phyloP scores from a whole-genome alignment of 2,329 filamentous ascomycete genomes.

The Aspergillus puulaauensis region DNA sequence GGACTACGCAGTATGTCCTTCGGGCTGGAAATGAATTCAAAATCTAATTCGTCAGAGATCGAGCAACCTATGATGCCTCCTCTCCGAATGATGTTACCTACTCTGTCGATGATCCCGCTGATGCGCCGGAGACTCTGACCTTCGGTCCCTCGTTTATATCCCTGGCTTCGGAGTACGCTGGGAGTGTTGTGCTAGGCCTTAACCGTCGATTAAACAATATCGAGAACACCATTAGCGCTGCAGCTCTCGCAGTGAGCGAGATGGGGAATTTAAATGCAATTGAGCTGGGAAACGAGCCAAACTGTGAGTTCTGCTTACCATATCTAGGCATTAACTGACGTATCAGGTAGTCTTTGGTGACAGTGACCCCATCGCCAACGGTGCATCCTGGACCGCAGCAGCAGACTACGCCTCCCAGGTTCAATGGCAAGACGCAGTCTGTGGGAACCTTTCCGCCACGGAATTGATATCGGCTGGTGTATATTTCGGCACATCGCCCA shows the following conservation, averaged over 20 bases:
- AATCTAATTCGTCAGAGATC: slow-evolving; percentile 39
- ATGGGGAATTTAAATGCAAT: slow-evolving; percentile 55
- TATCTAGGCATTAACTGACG: background rate
- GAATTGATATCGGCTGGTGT: slow-evolving; percentile 36
- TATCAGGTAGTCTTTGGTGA: slow-evolving; percentile 19
- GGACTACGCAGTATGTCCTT: slow-evolving; percentile 51
- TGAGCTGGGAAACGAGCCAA: slow-evolving; percentile 59
- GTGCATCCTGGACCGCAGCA: slow-evolving; percentile 29
- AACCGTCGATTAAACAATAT: slow-evolving; percentile 56
- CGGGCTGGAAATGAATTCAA: fast-evolving
- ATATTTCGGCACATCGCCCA: slow-evolving; percentile 33
- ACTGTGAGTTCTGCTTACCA: slow-evolving; percentile 42
- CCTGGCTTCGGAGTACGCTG: slow-evolving; percentile 50
- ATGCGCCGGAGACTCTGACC: slow-evolving; percentile 52
- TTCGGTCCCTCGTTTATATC: slow-evolving; percentile 56
- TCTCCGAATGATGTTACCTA: slow-evolving; percentile 52
- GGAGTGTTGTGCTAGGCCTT: slow-evolving; percentile 52
- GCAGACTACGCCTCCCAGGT: slow-evolving; percentile 35
- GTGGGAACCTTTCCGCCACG: slow-evolving; percentile 26
- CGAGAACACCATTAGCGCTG: slow-evolving; percentile 55
- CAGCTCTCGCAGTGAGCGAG: slow-evolving; percentile 43
- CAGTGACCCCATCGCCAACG: slow-evolving; percentile 27
- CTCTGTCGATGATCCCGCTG: slow-evolving; percentile 46
- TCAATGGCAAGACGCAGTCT: slow-evolving; percentile 34
- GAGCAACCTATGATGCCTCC: slow-evolving; percentile 51